phyloP scores from a whole-genome alignment of 169 alveolate species.

The Babesia ovis region DNA sequence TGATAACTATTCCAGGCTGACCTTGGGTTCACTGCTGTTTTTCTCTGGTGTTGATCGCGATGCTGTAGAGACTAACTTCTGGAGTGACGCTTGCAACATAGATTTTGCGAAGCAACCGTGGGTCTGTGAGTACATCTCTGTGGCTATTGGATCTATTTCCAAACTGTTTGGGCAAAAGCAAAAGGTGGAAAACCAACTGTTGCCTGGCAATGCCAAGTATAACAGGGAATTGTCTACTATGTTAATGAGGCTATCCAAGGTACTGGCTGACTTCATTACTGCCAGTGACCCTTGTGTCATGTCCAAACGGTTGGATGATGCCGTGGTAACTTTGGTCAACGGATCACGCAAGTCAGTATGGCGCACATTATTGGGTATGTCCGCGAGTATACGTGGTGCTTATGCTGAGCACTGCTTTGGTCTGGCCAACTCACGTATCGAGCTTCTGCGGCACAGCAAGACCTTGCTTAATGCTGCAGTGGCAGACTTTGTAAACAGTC shows the following conservation, averaged over 20 bases:
- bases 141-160: not conserved
- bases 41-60: conserved; percentile 1
- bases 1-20: conserved; percentile 11
- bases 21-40: conserved; percentile 22
- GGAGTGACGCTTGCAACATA: conserved; percentile 22
- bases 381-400: not conserved
- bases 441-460: conserved; percentile 15
- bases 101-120: conserved; percentile 25
- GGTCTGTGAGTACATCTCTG: conserved; percentile 16
- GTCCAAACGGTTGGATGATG: not conserved
- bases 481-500: conserved; percentile 13
- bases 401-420: conserved; percentile 3
- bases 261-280: conserved; percentile 12
- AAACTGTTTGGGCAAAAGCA: not conserved
- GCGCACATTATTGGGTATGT: conserved; percentile 9
- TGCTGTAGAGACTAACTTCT: conserved; percentile 1
- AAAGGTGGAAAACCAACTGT: not conserved
- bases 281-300: conserved; percentile 8
- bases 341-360: conserved; percentile 16
- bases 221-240: conserved; percentile 3
- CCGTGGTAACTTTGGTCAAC: not conserved
- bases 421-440: conserved; percentile 8
- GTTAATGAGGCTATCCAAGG: conserved; percentile 4
- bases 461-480: not conserved
- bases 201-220: not conserved